phyloP scores from a whole-genome alignment of 495 filamentous ascomycete genomes.

The Lichina pygmaea region DNA sequence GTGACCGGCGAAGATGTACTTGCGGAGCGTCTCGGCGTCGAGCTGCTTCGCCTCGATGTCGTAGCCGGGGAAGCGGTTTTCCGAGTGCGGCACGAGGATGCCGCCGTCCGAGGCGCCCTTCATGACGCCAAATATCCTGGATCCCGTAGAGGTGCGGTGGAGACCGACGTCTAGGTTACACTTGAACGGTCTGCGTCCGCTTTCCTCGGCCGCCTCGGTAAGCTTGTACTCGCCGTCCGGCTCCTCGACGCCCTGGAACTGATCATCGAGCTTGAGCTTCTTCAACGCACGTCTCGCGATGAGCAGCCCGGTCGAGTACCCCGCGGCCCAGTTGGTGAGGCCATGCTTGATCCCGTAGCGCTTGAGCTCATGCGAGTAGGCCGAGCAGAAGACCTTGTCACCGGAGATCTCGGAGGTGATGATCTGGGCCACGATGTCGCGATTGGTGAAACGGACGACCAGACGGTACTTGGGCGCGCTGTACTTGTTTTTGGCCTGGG shows the following conservation, averaged over 20 bases:
- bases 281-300: constrained; percentile 84
- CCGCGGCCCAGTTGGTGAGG: constrained; percentile 98
- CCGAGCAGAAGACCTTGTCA: constrained; percentile 81
- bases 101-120: constrained; percentile 98
- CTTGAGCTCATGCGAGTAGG: constrained; percentile 95
- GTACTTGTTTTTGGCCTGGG: constrained; percentile 99
- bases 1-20: constrained; percentile 97
- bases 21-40: constrained; percentile 84
- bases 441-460: constrained; percentile 99
- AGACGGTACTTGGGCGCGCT: constrained; percentile 98
- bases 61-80: constrained; percentile 96
- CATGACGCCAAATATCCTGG: constrained; percentile 97
- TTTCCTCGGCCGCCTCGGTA: constrained; percentile 76
- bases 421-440: constrained; percentile 95
- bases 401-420: constrained; percentile 87
- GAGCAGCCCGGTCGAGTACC: constrained; percentile 89
- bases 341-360: constrained; percentile 92
- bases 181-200: constrained; percentile 90
- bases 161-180: constrained; percentile 94
- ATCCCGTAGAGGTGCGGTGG: constrained; percentile 84
- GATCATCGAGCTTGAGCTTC: constrained; percentile 83
- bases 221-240: constrained; percentile 78
- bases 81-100: constrained; percentile 88
- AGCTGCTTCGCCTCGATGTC: constrained; percentile 93
- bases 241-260: constrained; percentile 86